Conservation (phyloP, 345 rosid genomes). For the Euphorbia lathyris region DNA sequence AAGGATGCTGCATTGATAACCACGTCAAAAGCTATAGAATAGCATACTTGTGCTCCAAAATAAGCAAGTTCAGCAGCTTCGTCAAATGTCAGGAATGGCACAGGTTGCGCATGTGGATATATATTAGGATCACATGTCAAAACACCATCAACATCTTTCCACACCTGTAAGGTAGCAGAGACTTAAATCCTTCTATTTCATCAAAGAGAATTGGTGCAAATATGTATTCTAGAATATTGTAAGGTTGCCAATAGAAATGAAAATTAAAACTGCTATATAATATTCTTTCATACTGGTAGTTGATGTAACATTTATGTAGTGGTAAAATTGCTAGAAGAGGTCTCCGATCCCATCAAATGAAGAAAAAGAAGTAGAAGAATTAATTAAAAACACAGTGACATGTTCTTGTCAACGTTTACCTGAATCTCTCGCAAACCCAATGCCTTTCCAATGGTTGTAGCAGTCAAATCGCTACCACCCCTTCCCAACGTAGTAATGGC, state of each 20-base stretch:
- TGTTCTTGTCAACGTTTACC: conserved; percentile 39
- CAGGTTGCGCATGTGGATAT: conserved; percentile 67
- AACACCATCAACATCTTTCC: conserved; percentile 99
- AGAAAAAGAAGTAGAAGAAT: neutral
- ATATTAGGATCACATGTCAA: conserved; percentile 97
- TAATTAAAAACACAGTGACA: neutral
- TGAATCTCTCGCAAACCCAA: conserved; percentile 93
- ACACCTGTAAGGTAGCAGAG: conserved; percentile 55
- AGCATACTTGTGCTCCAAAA: conserved; percentile 91
- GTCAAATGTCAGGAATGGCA: conserved; percentile 84
- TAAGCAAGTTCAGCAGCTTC: conserved; percentile 99
- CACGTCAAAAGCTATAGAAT: neutral
- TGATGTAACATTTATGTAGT: neutral
- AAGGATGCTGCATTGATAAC: neutral
- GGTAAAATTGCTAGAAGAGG: neutral
- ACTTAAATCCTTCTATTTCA: conserved; percentile 6
- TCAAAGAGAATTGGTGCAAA: neutral
- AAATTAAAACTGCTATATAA: neutral
- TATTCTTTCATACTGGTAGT: neutral
- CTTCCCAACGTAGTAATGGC: conserved; percentile 94
- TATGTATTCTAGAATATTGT: conserved; percentile 3
- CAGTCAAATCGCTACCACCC: conserved; percentile 99
- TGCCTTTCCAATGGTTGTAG: conserved; percentile 96
- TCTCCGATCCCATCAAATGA: neutral
- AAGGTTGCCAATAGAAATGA: neutral